A percentile compares a stretch with the other conserved stretches of the same genome.
Evolutionary conservation across 192 early-diverging fungal genomes (phyloP).

Genomic region (Chytriomyces sp.): DNA sequence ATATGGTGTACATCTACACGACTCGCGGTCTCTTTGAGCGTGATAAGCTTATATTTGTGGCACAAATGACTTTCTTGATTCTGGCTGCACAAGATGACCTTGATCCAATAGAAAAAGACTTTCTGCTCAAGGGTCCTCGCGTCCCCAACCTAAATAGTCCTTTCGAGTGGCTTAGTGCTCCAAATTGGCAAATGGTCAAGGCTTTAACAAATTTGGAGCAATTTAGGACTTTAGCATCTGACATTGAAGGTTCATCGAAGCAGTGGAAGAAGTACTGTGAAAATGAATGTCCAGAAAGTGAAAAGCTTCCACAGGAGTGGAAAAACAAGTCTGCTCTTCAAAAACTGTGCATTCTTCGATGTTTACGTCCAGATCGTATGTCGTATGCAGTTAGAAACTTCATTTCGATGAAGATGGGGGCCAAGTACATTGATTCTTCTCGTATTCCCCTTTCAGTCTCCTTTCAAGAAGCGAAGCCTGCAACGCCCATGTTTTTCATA

Average conservation of each 20-base stretch:
- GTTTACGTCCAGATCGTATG: constrained; percentile 66
- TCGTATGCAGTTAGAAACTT: constrained; percentile 65
- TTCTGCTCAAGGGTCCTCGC: constrained; percentile 57
- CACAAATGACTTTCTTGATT: constrained; percentile 72
- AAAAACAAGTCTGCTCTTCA: constrained; percentile 67
- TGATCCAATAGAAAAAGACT: constrained; percentile 62
- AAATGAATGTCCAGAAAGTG: constrained; percentile 64
- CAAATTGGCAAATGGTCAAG: constrained; percentile 62
- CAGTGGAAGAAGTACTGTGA: constrained; percentile 74
- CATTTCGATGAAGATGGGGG: constrained; percentile 61
- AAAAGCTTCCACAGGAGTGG: constrained; percentile 71
- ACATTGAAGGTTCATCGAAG: constrained; percentile 68
- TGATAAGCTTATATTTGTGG: constrained; percentile 65
- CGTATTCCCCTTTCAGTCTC: constrained; percentile 56
- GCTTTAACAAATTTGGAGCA: constrained; percentile 59
- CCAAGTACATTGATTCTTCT: constrained; percentile 56
- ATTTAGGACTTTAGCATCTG: constrained; percentile 58
- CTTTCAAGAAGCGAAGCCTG: constrained; percentile 58
- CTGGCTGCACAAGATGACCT: constrained; percentile 57
- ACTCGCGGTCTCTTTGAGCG: constrained; percentile 65
- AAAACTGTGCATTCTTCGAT: constrained; percentile 66
- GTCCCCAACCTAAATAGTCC: constrained; percentile 53
- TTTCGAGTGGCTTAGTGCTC: constrained; percentile 59
- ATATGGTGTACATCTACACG: constrained; percentile 66
- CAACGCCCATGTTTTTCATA: constrained; percentile 69